Conservation (phyloP, 1,139 yeast genomes). For the Scheffersomyces quercinus region DNA sequence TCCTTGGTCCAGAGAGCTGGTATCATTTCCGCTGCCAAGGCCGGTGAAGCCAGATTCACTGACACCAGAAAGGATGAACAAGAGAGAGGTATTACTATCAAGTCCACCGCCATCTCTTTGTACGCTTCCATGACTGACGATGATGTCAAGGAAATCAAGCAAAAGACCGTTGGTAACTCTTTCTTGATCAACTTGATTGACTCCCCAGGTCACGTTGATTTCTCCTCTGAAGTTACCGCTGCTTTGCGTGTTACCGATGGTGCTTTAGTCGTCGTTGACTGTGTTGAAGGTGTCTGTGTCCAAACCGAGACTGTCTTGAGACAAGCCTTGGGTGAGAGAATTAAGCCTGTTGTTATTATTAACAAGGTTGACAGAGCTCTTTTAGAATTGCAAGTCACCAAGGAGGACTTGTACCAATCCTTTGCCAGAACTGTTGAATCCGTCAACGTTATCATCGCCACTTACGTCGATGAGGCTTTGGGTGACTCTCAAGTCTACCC, state of each 20-base stretch:
- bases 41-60: slow-evolving; percentile 99
- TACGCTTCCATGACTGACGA: slow-evolving; percentile 88
- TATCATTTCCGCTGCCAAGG: slow-evolving; percentile 99
- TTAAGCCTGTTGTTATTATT: slow-evolving; percentile 96
- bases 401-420: slow-evolving; percentile 98
- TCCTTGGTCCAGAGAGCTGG: slow-evolving; percentile 99
- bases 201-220: slow-evolving; percentile 99
- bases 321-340: slow-evolving; percentile 99
- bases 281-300: slow-evolving; percentile 99
- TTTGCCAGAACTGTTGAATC: slow-evolving; percentile 99
- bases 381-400: slow-evolving; percentile 97
- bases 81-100: slow-evolving; percentile 99
- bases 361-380: slow-evolving; percentile 99
- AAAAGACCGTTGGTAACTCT: slow-evolving; percentile 91
- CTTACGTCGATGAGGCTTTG: slow-evolving; percentile 84
- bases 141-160: slow-evolving; percentile 92
- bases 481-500: slow-evolving; percentile 99
- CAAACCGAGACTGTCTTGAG: slow-evolving; percentile 99
- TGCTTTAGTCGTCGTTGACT: slow-evolving; percentile 99
- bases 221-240: slow-evolving; percentile 99
- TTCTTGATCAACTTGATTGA: slow-evolving; percentile 98
- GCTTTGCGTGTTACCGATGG: slow-evolving; percentile 99
- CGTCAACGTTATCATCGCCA: slow-evolving; percentile 96
- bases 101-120: slow-evolving; percentile 98
- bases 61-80: slow-evolving; percentile 99